Evolutionary conservation across 129 eudicot genomes (phyloP).

Genomic region (Helianthus tuberosus): DNA sequence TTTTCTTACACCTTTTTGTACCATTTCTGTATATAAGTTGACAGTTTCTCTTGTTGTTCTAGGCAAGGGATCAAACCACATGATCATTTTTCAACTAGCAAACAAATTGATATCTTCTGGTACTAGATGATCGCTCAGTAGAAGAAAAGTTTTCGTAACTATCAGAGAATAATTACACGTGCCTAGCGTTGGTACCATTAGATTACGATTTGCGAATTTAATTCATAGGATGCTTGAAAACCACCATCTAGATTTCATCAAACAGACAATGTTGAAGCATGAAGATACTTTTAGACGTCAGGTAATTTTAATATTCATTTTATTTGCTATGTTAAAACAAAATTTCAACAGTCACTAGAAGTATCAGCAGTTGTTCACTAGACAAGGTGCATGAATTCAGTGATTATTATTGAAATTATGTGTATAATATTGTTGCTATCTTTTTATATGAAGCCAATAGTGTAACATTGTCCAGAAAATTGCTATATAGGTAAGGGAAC

Average conservation of each 20-base stretch:
- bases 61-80: slow-evolving; percentile 62
- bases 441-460: too few relatives aligned
- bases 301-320: slow-evolving; percentile 38
- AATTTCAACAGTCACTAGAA: neutral
- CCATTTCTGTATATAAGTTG: slow-evolving; percentile 34
- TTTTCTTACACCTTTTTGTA: slow-evolving; percentile 16
- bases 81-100: slow-evolving; percentile 30
- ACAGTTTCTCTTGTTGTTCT: slow-evolving; percentile 17
- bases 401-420: neutral
- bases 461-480: too few relatives aligned
- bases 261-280: slow-evolving; percentile 64
- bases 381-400: neutral
- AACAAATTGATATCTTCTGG: neutral
- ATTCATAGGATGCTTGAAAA: slow-evolving; percentile 44
- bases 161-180: neutral
- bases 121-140: slow-evolving; percentile 18
- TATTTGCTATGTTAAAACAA: neutral
- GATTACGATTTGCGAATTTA: slow-evolving; percentile 7
- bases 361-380: neutral
- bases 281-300: slow-evolving; percentile 68
- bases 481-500: slow-evolving; percentile 62
- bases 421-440: too few relatives aligned
- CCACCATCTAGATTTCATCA: slow-evolving; percentile 46
- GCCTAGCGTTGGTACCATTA: slow-evolving; percentile 8
- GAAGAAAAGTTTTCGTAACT: too few relatives aligned